Evolutionary conservation across 2,329 filamentous ascomycete genomes (phyloP).

Genomic region (Blastomyces gilchristii): DNA sequence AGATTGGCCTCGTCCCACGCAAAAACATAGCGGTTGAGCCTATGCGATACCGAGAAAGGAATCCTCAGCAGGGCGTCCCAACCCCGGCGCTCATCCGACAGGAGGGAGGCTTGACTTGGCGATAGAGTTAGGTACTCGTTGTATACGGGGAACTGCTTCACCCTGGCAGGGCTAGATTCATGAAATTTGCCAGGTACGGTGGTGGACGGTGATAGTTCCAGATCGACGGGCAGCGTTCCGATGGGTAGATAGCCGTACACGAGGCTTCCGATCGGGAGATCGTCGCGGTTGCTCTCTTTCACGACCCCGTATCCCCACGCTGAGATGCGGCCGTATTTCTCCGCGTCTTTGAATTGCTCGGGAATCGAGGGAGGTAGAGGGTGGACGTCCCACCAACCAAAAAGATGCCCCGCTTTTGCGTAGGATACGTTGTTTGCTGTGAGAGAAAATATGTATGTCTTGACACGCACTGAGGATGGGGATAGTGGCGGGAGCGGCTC

Average conservation of each 20-base stretch:
- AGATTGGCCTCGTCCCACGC: conserved; percentile 14
- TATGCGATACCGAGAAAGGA: background rate
- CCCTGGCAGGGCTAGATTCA: conserved; percentile 16
- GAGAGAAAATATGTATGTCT: conserved; percentile 16
- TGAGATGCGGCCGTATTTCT: conserved; percentile 21
- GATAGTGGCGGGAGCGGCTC: conserved; percentile 14
- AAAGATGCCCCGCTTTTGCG: conserved; percentile 13
- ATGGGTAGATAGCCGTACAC: conserved; percentile 21
- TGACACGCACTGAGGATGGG: conserved; percentile 18
- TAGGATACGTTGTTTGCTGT: conserved; percentile 21
- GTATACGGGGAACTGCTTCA: conserved; percentile 19
- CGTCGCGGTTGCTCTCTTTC: conserved; percentile 17
- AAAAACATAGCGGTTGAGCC: conserved; percentile 19
- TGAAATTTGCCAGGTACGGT: conserved; percentile 14
- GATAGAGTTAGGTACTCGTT: conserved; percentile 16
- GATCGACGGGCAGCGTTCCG: conserved; percentile 19
- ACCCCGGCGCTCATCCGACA: conserved; percentile 14
- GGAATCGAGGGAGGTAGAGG: conserved; percentile 18
- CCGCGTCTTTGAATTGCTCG: conserved; percentile 14
- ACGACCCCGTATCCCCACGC: conserved; percentile 20
- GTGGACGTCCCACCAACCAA: conserved; percentile 22
- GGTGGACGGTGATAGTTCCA: conserved; percentile 13
- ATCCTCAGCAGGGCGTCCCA: conserved; percentile 10
- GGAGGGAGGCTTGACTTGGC: background rate
- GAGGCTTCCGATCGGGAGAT: conserved; percentile 13